Evolutionary conservation across 352 stramenopile species (phyloP), one percentile per base, ranked within the genome.

Genomic region (Peronospora belbahrii): DNA sequence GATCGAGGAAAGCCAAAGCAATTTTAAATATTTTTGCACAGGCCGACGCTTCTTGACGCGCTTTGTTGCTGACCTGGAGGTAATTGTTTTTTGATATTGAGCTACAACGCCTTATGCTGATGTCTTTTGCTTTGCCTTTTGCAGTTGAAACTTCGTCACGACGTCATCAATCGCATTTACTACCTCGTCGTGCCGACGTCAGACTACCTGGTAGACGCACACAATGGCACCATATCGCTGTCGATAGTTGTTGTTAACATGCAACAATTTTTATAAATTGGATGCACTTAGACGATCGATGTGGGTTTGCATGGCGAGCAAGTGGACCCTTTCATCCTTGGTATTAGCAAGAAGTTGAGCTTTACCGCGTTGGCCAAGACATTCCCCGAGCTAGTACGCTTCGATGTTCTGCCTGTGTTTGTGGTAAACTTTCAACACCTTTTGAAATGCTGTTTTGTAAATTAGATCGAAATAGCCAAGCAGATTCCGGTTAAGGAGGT

Each of bases 21-120:
- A 85, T 58, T 90, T 73, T 62, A 90, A 86, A 65, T 90, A 90
- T 60, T 90, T 85, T 40, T 90, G 78, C 67, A 88, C 78, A 1
- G 78, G 78, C 13, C 73, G 78, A 28, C 75, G 78, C 18, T 90
- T 86, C 48, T 83, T 80, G 56, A 81, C 73, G 35, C 75, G 75
- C 25, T 78, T 90, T 24, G 59, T 86, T 17, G 71, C 50, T 0
- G 71, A 86, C 42, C 27, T 90, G n/a, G 48, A 84, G 59, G 74
- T 86, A 48, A 17, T 39, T 28, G 13, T 7, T 8, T 31, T 11
- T 8, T 45, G n/a, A 5, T 28, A 24, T 37, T 40, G 4, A 17
- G 23, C n/a, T 19, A 10, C 7, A 34, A 25, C 9, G 15, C 6
- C 8, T 22, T 20, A 27, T 43, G 17, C 13, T 55, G 4, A 34